These are phyloP conservation scores for Fusarium vanettenii DNA, from an alignment of 2,329 filamentous ascomycete genomes.

Conservation along the genomic window DNA sequence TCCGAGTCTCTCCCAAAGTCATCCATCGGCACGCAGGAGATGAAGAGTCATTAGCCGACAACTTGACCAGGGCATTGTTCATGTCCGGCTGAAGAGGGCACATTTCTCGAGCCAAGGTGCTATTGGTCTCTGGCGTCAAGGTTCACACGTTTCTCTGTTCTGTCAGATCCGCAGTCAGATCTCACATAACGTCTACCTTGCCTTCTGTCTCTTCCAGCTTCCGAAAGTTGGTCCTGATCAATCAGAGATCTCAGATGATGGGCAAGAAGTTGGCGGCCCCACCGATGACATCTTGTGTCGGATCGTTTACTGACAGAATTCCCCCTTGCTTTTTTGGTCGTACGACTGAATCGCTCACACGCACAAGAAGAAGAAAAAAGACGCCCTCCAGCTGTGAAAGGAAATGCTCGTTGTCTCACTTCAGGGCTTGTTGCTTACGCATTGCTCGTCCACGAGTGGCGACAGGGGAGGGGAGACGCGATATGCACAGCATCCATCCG, in stretches of 20 bases:
- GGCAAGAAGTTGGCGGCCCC: conserved; percentile 25
- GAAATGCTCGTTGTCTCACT: conserved; percentile 33
- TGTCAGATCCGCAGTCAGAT: conserved; percentile 34
- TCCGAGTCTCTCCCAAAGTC: background rate
- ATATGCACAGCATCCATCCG: conserved; percentile 15
- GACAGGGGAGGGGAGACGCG: conserved; percentile 8
- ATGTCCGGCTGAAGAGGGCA: background rate
- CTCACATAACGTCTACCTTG: conserved; percentile 29
- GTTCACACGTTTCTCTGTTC: conserved; percentile 1
- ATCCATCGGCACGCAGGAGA: background rate
- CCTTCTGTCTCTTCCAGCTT: conserved; percentile 17
- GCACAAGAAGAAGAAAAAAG: conserved; percentile 3
- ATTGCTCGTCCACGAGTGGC: conserved; percentile 13
- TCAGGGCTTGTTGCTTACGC: background rate
- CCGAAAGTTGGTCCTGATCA: conserved; percentile 11
- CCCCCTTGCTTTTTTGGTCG: conserved; percentile 40
- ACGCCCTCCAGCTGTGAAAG: conserved; percentile 4
- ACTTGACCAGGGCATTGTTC: background rate
- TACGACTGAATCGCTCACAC: conserved; percentile 26
- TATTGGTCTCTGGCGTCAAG: background rate
- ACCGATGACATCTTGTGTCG: conserved; percentile 21
- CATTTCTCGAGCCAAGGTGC: background rate
- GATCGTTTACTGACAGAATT: conserved; percentile 14
- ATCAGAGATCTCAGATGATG: conserved; percentile 14
- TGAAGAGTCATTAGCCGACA: background rate